These are phyloP conservation scores for Pseudonitzschia multistriata DNA, from an alignment of 108 stramenopile species.

Conservation along the genomic window DNA sequence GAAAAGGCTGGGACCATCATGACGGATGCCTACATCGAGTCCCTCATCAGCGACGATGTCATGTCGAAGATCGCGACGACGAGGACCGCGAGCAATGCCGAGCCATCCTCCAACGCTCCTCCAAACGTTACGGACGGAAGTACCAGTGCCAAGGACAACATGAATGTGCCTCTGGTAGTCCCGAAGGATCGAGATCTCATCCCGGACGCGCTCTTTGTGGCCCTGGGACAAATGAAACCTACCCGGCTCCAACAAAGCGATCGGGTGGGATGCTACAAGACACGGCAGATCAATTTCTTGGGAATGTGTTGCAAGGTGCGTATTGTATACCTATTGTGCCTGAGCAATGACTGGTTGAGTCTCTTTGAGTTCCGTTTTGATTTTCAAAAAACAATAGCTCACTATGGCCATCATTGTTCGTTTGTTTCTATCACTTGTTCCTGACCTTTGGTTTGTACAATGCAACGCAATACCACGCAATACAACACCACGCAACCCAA, in stretches of 20 bases:
- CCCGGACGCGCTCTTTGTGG: conserved; percentile 69
- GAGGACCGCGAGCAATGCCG: background rate
- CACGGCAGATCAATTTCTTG: conserved; percentile 52
- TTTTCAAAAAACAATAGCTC: background rate
- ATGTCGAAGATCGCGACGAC: background rate
- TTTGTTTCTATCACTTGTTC: background rate
- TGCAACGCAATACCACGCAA: no score
- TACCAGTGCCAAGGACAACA: conserved; percentile 2
- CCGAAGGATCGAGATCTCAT: conserved; percentile 63
- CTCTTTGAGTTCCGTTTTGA: background rate
- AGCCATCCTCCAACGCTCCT: background rate
- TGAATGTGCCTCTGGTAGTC: conserved; percentile 37
- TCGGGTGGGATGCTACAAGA: conserved; percentile 73
- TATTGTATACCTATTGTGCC: no score
- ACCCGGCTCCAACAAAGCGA: conserved; percentile 50
- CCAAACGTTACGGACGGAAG: no score
- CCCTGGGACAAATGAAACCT: conserved; percentile 68
- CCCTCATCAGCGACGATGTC: background rate
- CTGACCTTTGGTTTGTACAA: background rate
- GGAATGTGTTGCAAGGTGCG: conserved; percentile 64
- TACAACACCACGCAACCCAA: background rate
- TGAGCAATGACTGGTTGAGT: background rate
- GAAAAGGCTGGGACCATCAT: background rate
- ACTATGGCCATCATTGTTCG: background rate
- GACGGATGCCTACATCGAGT: conserved; percentile 9